These are phyloP conservation scores for Byssochlamys sp. DNA, from an alignment of 2,329 filamentous ascomycete genomes.

Conservation along the genomic window DNA sequence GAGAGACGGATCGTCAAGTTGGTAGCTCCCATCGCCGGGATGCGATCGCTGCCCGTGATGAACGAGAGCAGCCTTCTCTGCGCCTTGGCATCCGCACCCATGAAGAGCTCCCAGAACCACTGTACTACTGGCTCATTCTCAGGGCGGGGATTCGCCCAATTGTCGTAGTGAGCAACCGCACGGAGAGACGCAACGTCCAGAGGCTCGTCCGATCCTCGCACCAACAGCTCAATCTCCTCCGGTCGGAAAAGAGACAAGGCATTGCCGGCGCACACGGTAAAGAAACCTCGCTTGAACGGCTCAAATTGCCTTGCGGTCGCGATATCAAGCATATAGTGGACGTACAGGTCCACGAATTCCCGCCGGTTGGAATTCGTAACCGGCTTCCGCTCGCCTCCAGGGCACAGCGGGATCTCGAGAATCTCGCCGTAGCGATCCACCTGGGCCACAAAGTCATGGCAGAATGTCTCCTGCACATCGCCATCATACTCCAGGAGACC, in stretches of 20 bases:
- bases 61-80: constrained; percentile 76
- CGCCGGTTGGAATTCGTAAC: constrained; percentile 77
- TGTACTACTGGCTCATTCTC: constrained; percentile 58
- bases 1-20: constrained; percentile 67
- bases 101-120: constrained; percentile 87
- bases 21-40: constrained; percentile 76
- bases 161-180: constrained; percentile 71
- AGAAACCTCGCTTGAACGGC: constrained; percentile 88
- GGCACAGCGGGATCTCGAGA: constrained; percentile 59
- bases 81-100: constrained; percentile 52
- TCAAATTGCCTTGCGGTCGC: constrained; percentile 76
- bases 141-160: constrained; percentile 52
- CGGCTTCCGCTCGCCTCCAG: constrained; percentile 60
- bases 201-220: constrained; percentile 73
- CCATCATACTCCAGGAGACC: constrained; percentile 74
- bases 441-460: constrained; percentile 69
- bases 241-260: constrained; percentile 77
- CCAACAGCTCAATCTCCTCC: constrained; percentile 81
- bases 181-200: constrained; percentile 68
- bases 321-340: constrained; percentile 68
- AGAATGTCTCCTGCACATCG: constrained; percentile 70
- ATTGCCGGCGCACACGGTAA: constrained; percentile 80
- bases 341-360: constrained; percentile 79
- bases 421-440: constrained; percentile 65
- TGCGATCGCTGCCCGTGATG: constrained; percentile 81